Percentiles rank a stretch among this genome's conserved stretches.
These are phyloP conservation scores for Capsaspora owczarzaki DNA, from an alignment of 78 protist genomes.

Conservation along the genomic window DNA sequence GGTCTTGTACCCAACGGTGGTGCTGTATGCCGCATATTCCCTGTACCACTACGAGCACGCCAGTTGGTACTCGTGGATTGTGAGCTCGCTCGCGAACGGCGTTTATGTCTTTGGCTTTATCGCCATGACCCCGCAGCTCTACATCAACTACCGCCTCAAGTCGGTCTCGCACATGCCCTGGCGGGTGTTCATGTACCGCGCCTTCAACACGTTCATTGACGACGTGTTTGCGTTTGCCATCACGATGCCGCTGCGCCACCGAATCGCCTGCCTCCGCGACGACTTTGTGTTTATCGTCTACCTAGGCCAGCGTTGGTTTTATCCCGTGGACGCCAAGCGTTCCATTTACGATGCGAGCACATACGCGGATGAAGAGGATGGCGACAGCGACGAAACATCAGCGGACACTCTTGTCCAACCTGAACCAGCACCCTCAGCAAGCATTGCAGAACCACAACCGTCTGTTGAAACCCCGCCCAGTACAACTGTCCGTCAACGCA, in stretches of 20 bases:
- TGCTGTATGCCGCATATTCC: conserved; percentile 73
- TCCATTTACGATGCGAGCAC: no score
- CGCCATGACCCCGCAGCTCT: conserved; percentile 89
- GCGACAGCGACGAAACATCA: no score
- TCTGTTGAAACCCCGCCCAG: no score
- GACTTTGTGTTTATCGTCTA: conserved; percentile 74
- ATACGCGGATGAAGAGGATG: no score
- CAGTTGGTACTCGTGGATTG: conserved; percentile 37
- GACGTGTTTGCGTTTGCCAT: conserved; percentile 91
- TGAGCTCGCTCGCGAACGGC: neutral
- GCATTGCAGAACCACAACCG: no score
- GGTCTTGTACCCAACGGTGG: conserved; percentile 54
- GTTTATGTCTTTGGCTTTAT: conserved; percentile 73
- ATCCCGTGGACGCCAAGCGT: conserved; percentile 73
- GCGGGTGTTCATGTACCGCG: conserved; percentile 78
- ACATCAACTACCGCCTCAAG: conserved; percentile 87
- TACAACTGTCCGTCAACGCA: no score
- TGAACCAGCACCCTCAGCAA: no score
- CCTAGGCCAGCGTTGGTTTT: conserved; percentile 73
- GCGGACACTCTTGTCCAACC: no score
- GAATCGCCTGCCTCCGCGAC: no score
- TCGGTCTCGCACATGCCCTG: conserved; percentile 87
- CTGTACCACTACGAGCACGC: conserved; percentile 66
- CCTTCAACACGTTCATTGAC: conserved; percentile 91
- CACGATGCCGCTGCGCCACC: conserved; percentile 83